Evolutionary conservation across 306 rosid species (phyloP), one percentile per base, ranked within the genome.

Genomic region (Prinsepia uniflora): DNA sequence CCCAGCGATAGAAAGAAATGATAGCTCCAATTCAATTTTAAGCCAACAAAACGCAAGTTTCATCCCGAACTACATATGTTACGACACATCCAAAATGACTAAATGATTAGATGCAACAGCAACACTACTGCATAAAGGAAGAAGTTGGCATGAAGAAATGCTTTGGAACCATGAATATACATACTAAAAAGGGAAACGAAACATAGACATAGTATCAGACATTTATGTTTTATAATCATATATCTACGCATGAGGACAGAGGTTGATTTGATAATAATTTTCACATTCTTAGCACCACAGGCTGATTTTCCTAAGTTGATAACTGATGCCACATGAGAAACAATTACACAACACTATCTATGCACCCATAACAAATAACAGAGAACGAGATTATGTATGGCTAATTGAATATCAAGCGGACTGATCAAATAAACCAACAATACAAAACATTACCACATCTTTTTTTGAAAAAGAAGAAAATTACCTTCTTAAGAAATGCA

Each of bases 401-500:
- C 50, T 44, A 42, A 58, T 49, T 63, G 41, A 67, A 44, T 39
- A 67, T 50, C 65, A n/a, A 79, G 49, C 20, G 20, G 45, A 41
- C 52, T 45, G 19, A 62, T 39, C 53, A 55, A 59, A 39, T 12
- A 17, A 46, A 11, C 65, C 65, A 36, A 3, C 45, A 63, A 52
- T 72, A 49, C 48, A 62, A 66, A 18, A 70, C 60, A 71, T 5
- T 63, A 64, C 56, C 3, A 59, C 3, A 47, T 44, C 52, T 15
- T 68, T 43, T 17, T 53, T 64, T 40, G 44, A 59, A 56, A 77
- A 59, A 66, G 71, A 50, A 20, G 72, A 81, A 55, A 48, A 17
- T 82, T 90, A 94, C 97, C 72, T 84, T 91, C 84, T 87, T 90
- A 45, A 94, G 83, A 83, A 73, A 94, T 57, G 88, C 82, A 66